Base-by-base conservation (phyloP, 345 rosid species). In the Dipteronia sinensis region DNA sequence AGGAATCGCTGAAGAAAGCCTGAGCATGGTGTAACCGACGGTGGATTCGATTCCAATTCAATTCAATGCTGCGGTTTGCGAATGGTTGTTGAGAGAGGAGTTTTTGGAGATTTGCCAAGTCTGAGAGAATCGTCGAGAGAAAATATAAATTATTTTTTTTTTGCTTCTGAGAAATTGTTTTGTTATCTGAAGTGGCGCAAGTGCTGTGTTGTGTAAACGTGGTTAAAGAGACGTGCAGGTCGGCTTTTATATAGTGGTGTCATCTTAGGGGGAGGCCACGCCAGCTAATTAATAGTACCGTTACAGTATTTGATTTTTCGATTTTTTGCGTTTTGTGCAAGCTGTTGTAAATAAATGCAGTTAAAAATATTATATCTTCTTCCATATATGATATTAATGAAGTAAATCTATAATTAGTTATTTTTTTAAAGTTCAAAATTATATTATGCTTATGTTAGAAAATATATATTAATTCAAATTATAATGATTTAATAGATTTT, bases 1-100 rank as follows among this genome's bases (percentile, higher is more conserved):
- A 40, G 91, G 77, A 76, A 92, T 73, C 59, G 85, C 79, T 25
- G 90, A 83, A 42, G 95, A 85, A 59, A 80, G 75, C 73, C 81
- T 74, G 9, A 83, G 81, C 97, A 95, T 92, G 86, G 86, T 59
- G 64, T 61, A 23, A 29, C 29, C 72, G 73, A 75, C 63, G 71
- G 67, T 42, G 65, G 12, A 62, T 34, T 34, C 38, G 38, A 34
- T 34, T 31, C 0, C 34, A 78, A 23, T 10, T 49, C 61, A 65
- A 31, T 71, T 69, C 42, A 68, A 19, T 3, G 62, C 69, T 73
- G 82, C 83, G 88, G 75, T 40, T 79, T 78, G 64, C 29, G 51
- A 40, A 23, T 16, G 59, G 25, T 58, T 22, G 59, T 59, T 13
- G 85, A 65, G 56, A 58, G 38, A 15, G 31, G 13, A 13, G 46